Percentiles rank a stretch among this genome's conserved stretches.
Evolutionary conservation across 768 basidiomycete species (phyloP).

Genomic region (Kwoniella sp.): DNA sequence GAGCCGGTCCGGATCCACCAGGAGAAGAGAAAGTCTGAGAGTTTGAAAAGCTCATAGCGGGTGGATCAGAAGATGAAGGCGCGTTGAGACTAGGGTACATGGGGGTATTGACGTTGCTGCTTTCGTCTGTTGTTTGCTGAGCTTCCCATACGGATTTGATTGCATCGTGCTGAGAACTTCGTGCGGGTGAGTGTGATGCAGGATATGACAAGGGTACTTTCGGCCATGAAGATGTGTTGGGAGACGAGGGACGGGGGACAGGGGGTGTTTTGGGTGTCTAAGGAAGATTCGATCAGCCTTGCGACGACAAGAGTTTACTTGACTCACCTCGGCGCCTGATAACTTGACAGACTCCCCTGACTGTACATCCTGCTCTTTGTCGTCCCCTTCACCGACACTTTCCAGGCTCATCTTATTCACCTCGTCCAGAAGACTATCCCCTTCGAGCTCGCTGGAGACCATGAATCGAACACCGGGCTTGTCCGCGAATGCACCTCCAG

Average conservation of each 20-base stretch:
- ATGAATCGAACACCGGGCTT: slow-evolving; percentile 53
- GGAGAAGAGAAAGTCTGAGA: slow-evolving; percentile 30
- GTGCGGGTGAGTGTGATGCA: slow-evolving; percentile 30
- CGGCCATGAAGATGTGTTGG: slow-evolving; percentile 32
- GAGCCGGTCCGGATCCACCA: slow-evolving; percentile 6
- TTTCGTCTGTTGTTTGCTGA: slow-evolving; percentile 8
- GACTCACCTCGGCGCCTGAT: slow-evolving; percentile 38
- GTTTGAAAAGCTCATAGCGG: slow-evolving; percentile 21
- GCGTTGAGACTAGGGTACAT: slow-evolving; percentile 46
- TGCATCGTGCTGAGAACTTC: slow-evolving; percentile 26
- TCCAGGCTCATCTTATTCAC: slow-evolving; percentile 55
- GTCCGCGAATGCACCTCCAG: slow-evolving; percentile 18
- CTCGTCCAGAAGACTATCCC: slow-evolving; percentile 52
- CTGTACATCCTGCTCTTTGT: slow-evolving; percentile 17
- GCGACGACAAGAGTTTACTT: neutral
- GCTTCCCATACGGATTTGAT: slow-evolving; percentile 50
- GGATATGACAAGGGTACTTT: slow-evolving; percentile 31
- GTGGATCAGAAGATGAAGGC: slow-evolving; percentile 31
- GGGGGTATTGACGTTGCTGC: slow-evolving; percentile 19
- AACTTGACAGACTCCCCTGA: slow-evolving; percentile 5
- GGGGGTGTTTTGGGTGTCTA: slow-evolving; percentile 39
- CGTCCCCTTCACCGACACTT: slow-evolving; percentile 39
- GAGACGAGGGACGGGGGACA: slow-evolving; percentile 24
- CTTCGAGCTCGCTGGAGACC: slow-evolving; percentile 53
- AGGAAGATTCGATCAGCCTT: neutral